A percentile compares a stretch with the other conserved stretches of the same genome.
Conservation (phyloP, 192 early-diverging fungal genomes). For the Jimgerdemannia flammicorona region DNA sequence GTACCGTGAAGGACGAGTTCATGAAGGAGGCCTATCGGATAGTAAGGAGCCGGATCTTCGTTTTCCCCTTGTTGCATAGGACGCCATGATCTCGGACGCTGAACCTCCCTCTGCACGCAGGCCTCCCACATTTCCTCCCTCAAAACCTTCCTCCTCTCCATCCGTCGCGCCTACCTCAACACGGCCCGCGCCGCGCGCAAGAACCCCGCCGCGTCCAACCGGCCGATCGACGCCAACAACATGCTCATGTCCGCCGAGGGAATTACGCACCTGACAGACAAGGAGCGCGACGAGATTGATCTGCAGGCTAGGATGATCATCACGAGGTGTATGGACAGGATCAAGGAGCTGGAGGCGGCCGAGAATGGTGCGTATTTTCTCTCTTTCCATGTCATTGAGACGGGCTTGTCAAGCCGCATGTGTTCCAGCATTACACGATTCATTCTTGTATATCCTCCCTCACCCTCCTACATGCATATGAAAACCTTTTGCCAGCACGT, state of each 20-base stretch:
- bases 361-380: conserved; percentile 30
- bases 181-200: background rate
- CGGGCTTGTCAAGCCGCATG: no score
- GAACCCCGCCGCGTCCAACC: background rate
- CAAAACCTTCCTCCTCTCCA: conserved; percentile 40
- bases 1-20: conserved; percentile 28
- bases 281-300: conserved; percentile 67
- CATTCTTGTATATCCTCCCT: background rate
- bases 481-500: background rate
- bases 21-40: conserved; percentile 56
- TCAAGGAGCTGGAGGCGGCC: conserved; percentile 51
- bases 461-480: background rate
- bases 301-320: conserved; percentile 56
- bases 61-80: no score
- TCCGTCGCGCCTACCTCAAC: conserved; percentile 51
- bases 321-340: conserved; percentile 49
- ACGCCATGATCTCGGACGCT: conserved; percentile 7
- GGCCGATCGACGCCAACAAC: conserved; percentile 11
- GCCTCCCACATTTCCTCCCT: conserved; percentile 46
- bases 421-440: no score
- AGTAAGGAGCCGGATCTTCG: conserved; percentile 13
- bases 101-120: conserved; percentile 11
- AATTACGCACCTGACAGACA: conserved; percentile 44
- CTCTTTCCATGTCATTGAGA: background rate
- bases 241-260: background rate